phyloP scores from a whole-genome alignment of 768 basidiomycete genomes.

The Agaricus blazei region DNA sequence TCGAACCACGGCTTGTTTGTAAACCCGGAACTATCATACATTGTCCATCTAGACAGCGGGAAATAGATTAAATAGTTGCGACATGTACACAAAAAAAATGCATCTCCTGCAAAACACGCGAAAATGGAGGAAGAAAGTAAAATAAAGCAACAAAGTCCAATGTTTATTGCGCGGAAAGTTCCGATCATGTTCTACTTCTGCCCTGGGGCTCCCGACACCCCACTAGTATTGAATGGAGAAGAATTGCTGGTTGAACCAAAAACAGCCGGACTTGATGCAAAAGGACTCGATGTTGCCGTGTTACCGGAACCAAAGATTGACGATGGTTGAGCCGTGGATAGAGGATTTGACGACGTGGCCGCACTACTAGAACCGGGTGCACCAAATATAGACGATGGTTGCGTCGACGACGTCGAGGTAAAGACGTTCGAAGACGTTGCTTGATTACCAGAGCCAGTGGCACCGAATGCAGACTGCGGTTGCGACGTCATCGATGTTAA shows the following conservation, averaged over 20 bases:
- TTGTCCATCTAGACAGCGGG: background rate
- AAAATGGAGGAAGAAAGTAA: background rate
- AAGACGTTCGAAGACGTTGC: background rate
- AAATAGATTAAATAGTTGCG: constrained; percentile 2
- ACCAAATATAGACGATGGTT: constrained; percentile 2
- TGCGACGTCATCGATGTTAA: no score
- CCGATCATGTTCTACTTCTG: constrained; percentile 1
- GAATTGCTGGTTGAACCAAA: background rate
- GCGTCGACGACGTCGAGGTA: background rate
- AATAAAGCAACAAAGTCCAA: background rate
- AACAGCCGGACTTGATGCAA: background rate
- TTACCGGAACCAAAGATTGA: constrained; percentile 1
- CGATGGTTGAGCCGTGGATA: background rate
- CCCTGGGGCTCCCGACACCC: background rate
- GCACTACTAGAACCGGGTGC: background rate
- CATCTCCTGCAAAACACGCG: background rate
- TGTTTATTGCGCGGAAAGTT: background rate
- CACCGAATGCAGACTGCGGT: no score
- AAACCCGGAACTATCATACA: constrained; percentile 2
- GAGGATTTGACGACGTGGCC: background rate
- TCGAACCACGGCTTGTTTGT: background rate
- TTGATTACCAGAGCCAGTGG: no score
- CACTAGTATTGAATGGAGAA: background rate
- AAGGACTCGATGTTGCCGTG: background rate
- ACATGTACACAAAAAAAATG: background rate